A percentile compares a stretch with the other conserved stretches of the same genome.
These are phyloP conservation scores for Cantharellus cinnabarinus DNA, from an alignment of 768 basidiomycete genomes.

Conservation along the genomic window DNA sequence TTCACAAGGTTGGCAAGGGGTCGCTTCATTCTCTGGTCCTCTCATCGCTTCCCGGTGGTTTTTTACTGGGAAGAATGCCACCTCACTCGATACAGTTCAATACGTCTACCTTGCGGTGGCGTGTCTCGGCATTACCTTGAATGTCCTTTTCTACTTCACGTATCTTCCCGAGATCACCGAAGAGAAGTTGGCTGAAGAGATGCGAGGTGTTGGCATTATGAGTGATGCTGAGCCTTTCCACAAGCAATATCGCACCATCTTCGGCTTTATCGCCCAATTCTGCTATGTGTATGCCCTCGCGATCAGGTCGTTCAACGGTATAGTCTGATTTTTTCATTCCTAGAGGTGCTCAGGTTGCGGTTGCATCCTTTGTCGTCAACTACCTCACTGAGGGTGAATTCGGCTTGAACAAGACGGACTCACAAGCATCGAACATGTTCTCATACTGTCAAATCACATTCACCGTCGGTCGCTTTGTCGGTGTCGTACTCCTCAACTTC, in stretches of 20 bases:
- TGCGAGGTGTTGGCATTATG: slow-evolving; percentile 18
- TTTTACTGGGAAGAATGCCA: slow-evolving; percentile 43
- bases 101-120: slow-evolving; percentile 24
- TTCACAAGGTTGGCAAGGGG: slow-evolving; percentile 60
- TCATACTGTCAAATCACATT: slow-evolving; percentile 42
- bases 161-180: slow-evolving; percentile 50
- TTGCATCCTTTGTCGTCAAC: slow-evolving; percentile 46
- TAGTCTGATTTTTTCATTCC: neutral
- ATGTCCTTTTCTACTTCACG: slow-evolving; percentile 42
- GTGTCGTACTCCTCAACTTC: slow-evolving; percentile 38
- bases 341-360: slow-evolving; percentile 43
- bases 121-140: slow-evolving; percentile 37
- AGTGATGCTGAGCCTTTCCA: slow-evolving; percentile 33
- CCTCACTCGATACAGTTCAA: slow-evolving; percentile 43
- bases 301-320: neutral
- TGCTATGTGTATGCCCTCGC: slow-evolving; percentile 30
- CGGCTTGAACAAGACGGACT: slow-evolving; percentile 22
- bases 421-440: slow-evolving; percentile 40
- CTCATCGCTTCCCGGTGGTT: slow-evolving; percentile 60
- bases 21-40: slow-evolving; percentile 47
- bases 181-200: slow-evolving; percentile 33
- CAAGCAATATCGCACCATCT: slow-evolving; percentile 48
- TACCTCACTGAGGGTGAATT: slow-evolving; percentile 41
- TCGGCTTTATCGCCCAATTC: slow-evolving; percentile 56
- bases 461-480: slow-evolving; percentile 27